Conservation (phyloP, 1,284 basidiomycete species). For the Cutaneotrichosporon cyanovorans region DNA sequence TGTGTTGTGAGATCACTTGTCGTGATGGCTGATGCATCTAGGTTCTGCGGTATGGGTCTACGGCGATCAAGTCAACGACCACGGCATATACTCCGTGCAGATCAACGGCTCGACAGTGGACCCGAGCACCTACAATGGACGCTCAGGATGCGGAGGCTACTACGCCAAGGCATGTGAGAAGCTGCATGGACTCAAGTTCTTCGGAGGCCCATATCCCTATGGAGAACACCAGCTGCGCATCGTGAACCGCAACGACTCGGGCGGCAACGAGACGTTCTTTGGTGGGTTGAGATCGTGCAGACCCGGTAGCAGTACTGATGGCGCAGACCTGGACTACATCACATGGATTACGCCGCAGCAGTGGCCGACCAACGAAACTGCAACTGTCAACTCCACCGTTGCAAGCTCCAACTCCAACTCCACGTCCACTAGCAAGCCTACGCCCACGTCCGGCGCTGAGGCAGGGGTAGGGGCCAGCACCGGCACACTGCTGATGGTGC, state of each 20-base stretch:
- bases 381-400: no score
- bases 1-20: no score
- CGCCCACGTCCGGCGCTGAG: no score
- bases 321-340: slow-evolving; percentile 45
- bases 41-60: slow-evolving; percentile 45
- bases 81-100: slow-evolving; percentile 40
- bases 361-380: no score
- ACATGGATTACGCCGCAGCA: no score
- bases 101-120: slow-evolving; percentile 37
- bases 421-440: no score
- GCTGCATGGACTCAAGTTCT: slow-evolving; percentile 38
- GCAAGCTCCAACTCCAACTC: no score
- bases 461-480: no score
- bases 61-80: slow-evolving; percentile 47
- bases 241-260: slow-evolving; percentile 31
- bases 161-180: slow-evolving; percentile 45
- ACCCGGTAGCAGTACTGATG: slow-evolving; percentile 2
- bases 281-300: slow-evolving; percentile 25
- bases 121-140: slow-evolving; percentile 27
- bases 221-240: slow-evolving; percentile 36
- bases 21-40: no score
- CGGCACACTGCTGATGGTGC: no score
- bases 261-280: slow-evolving; percentile 37
- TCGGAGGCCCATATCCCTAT: slow-evolving; percentile 26
- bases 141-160: slow-evolving; percentile 39